Conservation (phyloP, 2,329 filamentous ascomycete species). For the Stagonosporopsis vannaccii region DNA sequence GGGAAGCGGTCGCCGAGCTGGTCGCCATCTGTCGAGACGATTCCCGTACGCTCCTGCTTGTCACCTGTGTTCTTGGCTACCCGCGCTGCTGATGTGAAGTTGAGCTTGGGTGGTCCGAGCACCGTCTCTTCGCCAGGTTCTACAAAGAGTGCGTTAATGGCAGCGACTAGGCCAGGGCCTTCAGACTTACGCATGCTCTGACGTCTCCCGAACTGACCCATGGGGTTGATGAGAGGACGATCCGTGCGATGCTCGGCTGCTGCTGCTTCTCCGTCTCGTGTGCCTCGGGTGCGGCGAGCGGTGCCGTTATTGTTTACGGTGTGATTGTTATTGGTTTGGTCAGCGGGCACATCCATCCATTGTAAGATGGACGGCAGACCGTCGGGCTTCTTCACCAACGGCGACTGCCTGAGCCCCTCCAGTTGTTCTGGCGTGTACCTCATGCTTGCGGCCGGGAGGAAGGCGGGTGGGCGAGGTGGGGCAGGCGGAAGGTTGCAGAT, state of each 20-base stretch:
- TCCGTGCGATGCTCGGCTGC: constrained; percentile 38
- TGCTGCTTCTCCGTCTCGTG: constrained; percentile 38
- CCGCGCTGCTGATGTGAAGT: constrained; percentile 79
- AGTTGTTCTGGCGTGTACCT: constrained; percentile 78
- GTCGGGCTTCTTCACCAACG: constrained; percentile 80
- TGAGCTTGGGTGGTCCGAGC: constrained; percentile 82
- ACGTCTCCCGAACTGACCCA: constrained; percentile 46
- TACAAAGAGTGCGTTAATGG: constrained; percentile 50
- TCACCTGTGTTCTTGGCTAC: constrained; percentile 53
- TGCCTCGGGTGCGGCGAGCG: constrained; percentile 34
- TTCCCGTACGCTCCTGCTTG: constrained; percentile 45
- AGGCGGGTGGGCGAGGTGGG: constrained; percentile 23
- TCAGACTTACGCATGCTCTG: constrained; percentile 56
- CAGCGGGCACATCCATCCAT: constrained; percentile 83
- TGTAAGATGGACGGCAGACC: constrained; percentile 84
- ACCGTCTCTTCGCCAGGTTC: constrained; percentile 78
- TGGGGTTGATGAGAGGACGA: constrained; percentile 44
- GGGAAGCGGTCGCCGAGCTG: constrained; percentile 44
- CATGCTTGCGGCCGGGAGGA: constrained; percentile 33
- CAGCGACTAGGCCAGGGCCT: constrained; percentile 50
- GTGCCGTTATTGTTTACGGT: constrained; percentile 26
- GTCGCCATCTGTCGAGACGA: constrained; percentile 51
- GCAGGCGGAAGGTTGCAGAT: constrained; percentile 18
- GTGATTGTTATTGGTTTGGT: constrained; percentile 38
- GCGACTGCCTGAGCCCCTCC: constrained; percentile 78